A percentile compares a stretch with the other conserved stretches of the same genome.
These are phyloP conservation scores for Colletotrichum orbiculare DNA, from an alignment of 2,329 filamentous ascomycete genomes.

Conservation along the genomic window DNA sequence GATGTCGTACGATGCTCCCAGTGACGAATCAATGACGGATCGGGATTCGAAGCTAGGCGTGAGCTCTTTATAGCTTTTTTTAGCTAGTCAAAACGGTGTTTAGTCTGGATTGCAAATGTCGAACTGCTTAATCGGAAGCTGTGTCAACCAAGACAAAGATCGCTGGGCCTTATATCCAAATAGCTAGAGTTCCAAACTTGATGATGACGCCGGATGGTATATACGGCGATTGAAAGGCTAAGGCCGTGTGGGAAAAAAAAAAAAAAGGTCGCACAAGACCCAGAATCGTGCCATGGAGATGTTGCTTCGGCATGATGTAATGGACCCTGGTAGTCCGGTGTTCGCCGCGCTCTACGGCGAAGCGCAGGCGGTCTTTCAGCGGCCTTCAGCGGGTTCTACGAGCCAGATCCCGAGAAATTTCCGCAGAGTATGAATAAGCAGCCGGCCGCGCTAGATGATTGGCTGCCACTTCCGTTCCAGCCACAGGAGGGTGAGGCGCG, in stretches of 20 bases:
- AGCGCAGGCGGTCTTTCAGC: conserved; percentile 4
- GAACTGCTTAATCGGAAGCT: too few species aligned
- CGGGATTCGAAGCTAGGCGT: conserved; percentile 13
- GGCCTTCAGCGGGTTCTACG: conserved; percentile 12
- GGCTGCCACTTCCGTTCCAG: background rate
- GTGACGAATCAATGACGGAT: conserved; percentile 34
- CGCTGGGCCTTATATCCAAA: conserved; percentile 28
- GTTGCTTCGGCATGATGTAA: conserved; percentile 36
- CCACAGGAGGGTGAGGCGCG: conserved; percentile 14
- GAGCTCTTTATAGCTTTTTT: conserved; percentile 10
- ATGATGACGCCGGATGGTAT: conserved; percentile 9
- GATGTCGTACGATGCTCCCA: conserved; percentile 29
- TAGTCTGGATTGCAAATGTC: too few species aligned
- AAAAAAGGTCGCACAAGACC: conserved; percentile 24
- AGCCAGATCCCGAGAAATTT: conserved; percentile 45
- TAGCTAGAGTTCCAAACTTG: background rate
- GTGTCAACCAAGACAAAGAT: background rate
- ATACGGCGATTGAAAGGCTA: conserved; percentile 30
- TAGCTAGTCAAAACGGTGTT: background rate
- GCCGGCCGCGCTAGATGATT: conserved; percentile 2
- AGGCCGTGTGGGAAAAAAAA: conserved; percentile 27
- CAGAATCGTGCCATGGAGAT: conserved; percentile 35
- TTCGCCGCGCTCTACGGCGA: conserved; percentile 26
- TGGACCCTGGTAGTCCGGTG: conserved; percentile 28
- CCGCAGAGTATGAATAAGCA: conserved; percentile 38